These are phyloP conservation scores for Dothidotthia symphoricarpi DNA, from an alignment of 2,329 filamentous ascomycete species.

Conservation along the genomic window DNA sequence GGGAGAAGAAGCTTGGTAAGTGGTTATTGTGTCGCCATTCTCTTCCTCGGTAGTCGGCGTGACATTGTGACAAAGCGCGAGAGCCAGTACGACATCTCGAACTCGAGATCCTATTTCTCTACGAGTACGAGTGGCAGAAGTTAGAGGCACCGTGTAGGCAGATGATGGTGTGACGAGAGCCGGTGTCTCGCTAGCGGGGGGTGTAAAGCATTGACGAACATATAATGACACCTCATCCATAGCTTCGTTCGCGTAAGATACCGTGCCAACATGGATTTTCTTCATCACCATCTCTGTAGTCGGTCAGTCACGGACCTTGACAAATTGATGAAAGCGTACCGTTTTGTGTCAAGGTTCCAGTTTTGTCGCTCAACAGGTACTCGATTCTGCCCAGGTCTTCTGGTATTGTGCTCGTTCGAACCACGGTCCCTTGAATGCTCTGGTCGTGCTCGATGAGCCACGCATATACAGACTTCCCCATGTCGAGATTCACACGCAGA, in stretches of 20 bases:
- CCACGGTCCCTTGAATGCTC: slow-evolving; percentile 87
- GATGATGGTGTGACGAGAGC: slow-evolving; percentile 73
- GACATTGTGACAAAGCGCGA: slow-evolving; percentile 95
- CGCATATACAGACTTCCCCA: slow-evolving; percentile 95
- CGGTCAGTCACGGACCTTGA: slow-evolving; percentile 15
- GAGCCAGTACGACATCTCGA: slow-evolving; percentile 84
- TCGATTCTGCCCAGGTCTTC: slow-evolving; percentile 95
- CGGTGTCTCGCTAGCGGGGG: slow-evolving; percentile 31
- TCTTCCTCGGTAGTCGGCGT: slow-evolving; percentile 87
- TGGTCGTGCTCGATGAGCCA: slow-evolving; percentile 91
- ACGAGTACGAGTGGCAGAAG: slow-evolving; percentile 74
- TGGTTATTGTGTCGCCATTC: slow-evolving; percentile 71
- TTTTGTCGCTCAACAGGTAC: slow-evolving; percentile 95
- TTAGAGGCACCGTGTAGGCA: slow-evolving; percentile 59
- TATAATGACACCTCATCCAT: slow-evolving; percentile 96
- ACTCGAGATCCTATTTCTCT: slow-evolving; percentile 93
- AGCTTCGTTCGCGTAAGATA: slow-evolving; percentile 96
- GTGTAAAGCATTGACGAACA: slow-evolving; percentile 76
- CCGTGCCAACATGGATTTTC: slow-evolving; percentile 96
- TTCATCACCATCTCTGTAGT: slow-evolving; percentile 87
- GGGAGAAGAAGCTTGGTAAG: slow-evolving; percentile 94
- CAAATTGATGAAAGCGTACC: slow-evolving; percentile 40
- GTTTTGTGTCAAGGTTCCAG: slow-evolving; percentile 95
- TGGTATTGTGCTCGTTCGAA: slow-evolving; percentile 94
- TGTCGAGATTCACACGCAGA: slow-evolving; percentile 90